phyloP scores from a whole-genome alignment of 1,284 basidiomycete genomes.

The Veloboletus limbatus region DNA sequence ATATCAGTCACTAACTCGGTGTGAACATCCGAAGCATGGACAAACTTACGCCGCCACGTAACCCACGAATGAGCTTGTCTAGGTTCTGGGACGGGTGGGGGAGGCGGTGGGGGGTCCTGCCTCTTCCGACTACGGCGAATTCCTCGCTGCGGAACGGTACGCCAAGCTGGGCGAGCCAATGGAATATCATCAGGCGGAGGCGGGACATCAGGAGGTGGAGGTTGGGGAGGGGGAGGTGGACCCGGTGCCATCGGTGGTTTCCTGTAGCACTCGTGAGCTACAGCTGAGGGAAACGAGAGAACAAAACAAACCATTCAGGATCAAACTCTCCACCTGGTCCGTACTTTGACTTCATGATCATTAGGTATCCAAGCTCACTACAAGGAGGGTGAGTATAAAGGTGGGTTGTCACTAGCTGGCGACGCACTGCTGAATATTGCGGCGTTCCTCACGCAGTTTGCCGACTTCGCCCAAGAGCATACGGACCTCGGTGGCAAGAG shows the following conservation, averaged over 20 bases:
- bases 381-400: constrained; percentile 9
- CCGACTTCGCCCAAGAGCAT: constrained; percentile 76
- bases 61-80: constrained; percentile 52
- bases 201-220: constrained; percentile 42
- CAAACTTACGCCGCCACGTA: constrained; percentile 66
- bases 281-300: neutral
- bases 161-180: constrained; percentile 54
- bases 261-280: constrained; percentile 34
- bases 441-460: constrained; percentile 69
- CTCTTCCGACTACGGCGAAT: constrained; percentile 42
- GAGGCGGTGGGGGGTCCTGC: constrained; percentile 32
- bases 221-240: constrained; percentile 38
- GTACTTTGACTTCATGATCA: constrained; percentile 66
- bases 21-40: constrained; percentile 12
- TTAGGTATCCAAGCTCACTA: constrained; percentile 67
- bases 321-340: constrained; percentile 75
- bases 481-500: constrained; percentile 73
- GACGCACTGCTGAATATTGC: constrained; percentile 68
- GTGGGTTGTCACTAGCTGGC: neutral
- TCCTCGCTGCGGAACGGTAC: constrained; percentile 43
- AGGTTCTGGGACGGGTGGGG: constrained; percentile 36
- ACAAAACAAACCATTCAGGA: constrained; percentile 56
- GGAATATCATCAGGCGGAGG: constrained; percentile 41
- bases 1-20: neutral
- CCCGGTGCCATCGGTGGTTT: constrained; percentile 43